Evolutionary conservation across 2,329 filamentous ascomycete genomes (phyloP).

Genomic region (Penicillium paneum): DNA sequence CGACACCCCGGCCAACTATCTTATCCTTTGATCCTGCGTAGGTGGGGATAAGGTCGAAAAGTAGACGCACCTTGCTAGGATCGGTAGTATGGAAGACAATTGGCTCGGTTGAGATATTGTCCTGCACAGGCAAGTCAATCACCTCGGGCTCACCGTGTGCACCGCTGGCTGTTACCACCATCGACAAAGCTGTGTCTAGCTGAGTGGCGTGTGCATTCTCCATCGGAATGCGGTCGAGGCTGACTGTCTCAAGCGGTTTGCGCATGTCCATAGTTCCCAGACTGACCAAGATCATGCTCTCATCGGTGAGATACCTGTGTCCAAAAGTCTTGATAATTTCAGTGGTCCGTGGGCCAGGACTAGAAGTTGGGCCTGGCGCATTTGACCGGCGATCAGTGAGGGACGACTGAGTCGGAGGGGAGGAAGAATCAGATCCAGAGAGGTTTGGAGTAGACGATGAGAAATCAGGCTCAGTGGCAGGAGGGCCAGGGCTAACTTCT

Average conservation of each 20-base stretch:
- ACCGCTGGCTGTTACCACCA: conserved; percentile 82
- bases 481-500: conserved; percentile 50
- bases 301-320: conserved; percentile 85
- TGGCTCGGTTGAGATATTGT: conserved; percentile 89
- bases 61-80: conserved; percentile 74
- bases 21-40: conserved; percentile 81
- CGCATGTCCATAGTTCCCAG: conserved; percentile 92
- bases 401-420: conserved; percentile 38
- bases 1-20: conserved; percentile 82
- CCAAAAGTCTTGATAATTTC: conserved; percentile 94
- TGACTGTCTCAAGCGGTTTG: conserved; percentile 75
- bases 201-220: conserved; percentile 87
- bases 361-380: conserved; percentile 32
- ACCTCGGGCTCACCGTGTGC: conserved; percentile 83
- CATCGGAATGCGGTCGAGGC: conserved; percentile 81
- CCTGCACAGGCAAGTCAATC: conserved; percentile 88
- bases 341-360: conserved; percentile 40
- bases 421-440: conserved; percentile 34
- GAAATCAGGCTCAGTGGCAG: conserved; percentile 31
- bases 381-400: conserved; percentile 45
- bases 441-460: conserved; percentile 26
- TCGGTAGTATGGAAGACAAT: conserved; percentile 83
- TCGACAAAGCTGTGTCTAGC: conserved; percentile 86
- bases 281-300: conserved; percentile 87
- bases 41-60: conserved; percentile 94